These are phyloP conservation scores for Botrytis medusae DNA, from an alignment of 2,329 filamentous ascomycete species.

Conservation along the genomic window DNA sequence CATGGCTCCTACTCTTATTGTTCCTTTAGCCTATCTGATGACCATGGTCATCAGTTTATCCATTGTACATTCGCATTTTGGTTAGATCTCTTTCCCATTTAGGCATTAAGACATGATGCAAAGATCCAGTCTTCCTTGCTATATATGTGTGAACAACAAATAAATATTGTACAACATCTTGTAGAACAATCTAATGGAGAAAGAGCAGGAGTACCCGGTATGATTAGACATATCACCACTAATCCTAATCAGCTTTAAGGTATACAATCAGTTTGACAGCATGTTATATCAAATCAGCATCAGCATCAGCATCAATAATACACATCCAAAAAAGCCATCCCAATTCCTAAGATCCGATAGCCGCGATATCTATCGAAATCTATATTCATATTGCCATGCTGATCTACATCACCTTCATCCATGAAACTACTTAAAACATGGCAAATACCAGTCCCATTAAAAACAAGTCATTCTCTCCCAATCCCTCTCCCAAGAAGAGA, in stretches of 20 bases:
- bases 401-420: not conserved
- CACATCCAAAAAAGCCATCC: not conserved
- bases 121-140: not conserved
- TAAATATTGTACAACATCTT: not conserved
- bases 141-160: conserved; percentile 6
- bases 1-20: not conserved
- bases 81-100: not conserved
- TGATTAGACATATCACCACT: not conserved
- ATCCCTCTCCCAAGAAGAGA: not conserved
- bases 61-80: not conserved
- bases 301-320: not conserved
- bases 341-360: conserved; percentile 5
- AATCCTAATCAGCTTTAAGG: not conserved
- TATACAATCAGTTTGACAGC: not conserved
- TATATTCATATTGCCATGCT: not conserved
- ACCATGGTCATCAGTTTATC: not conserved
- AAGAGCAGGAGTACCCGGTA: too few species aligned
- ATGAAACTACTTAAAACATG: not conserved
- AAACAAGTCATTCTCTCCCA: not conserved
- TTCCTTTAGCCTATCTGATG: not conserved
- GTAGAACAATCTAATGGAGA: not conserved
- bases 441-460: not conserved
- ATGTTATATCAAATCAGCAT: not conserved
- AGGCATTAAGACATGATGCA: not conserved
- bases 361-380: conserved; percentile 12